phyloP scores from a whole-genome alignment of 768 basidiomycete species.

The Brasilioporus rufonigricans region DNA sequence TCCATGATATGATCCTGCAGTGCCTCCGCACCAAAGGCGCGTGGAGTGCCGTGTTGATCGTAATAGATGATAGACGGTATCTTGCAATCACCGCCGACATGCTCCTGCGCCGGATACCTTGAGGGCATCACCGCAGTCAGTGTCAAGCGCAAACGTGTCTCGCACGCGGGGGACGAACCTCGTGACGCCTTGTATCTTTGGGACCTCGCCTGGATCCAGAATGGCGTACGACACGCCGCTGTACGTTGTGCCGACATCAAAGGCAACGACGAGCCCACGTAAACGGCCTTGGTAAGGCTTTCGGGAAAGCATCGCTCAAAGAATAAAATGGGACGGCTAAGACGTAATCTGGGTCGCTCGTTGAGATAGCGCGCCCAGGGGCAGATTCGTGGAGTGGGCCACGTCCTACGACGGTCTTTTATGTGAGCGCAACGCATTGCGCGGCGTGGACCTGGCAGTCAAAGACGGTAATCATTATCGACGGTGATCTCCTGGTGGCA shows the following conservation, averaged over 20 bases:
- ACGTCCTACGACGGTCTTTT: slow-evolving; percentile 16
- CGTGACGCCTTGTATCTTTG: slow-evolving; percentile 24
- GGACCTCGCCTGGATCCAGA: slow-evolving; percentile 35
- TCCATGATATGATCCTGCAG: not conserved
- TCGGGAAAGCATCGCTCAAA: slow-evolving; percentile 31
- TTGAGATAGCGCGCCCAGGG: not conserved
- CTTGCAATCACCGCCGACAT: slow-evolving; percentile 45
- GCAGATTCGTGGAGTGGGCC: not conserved
- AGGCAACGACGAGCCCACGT: slow-evolving; percentile 39
- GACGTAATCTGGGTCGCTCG: slow-evolving; percentile 9
- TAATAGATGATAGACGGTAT: slow-evolving; percentile 36
- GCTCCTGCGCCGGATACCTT: slow-evolving; percentile 50
- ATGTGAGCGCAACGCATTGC: too few species aligned
- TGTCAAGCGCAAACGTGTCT: slow-evolving; percentile 2
- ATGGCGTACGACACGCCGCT: slow-evolving; percentile 38
- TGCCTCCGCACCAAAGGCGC: slow-evolving; percentile 43
- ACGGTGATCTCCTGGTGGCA: too few species aligned
- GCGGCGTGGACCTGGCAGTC: too few species aligned
- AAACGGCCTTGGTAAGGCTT: slow-evolving; percentile 37
- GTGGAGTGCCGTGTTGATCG: slow-evolving; percentile 28
- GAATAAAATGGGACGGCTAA: not conserved
- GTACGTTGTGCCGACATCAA: slow-evolving; percentile 45
- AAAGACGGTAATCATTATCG: too few species aligned
- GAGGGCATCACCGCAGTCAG: slow-evolving; percentile 16
- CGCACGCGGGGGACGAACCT: slow-evolving; percentile 37